Percentiles rank a stretch among this genome's conserved stretches.
phyloP scores from a whole-genome alignment of 805 yeast genomes.

The Saturnispora serradocipensis region DNA sequence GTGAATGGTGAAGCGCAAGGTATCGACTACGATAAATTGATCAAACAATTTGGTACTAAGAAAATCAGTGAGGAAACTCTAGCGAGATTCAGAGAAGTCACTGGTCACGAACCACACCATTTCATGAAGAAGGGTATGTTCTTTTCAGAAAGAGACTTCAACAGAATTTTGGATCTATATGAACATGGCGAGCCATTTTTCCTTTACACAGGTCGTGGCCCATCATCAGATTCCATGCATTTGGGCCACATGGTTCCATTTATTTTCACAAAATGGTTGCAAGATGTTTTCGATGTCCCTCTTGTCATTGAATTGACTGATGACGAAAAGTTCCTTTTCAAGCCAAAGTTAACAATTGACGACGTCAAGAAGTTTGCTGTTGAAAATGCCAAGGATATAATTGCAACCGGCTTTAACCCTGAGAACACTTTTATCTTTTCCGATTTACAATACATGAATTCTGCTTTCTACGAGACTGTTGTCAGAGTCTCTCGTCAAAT shows the following conservation, averaged over 20 bases:
- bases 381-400: conserved; percentile 86
- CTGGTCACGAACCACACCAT: conserved; percentile 89
- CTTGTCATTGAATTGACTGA: conserved; percentile 90
- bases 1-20: conserved; percentile 89
- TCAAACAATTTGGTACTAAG: conserved; percentile 79
- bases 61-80: conserved; percentile 62
- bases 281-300: conserved; percentile 95
- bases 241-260: conserved; percentile 97
- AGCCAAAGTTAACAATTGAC: conserved; percentile 77
- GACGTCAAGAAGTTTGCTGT: conserved; percentile 75
- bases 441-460: conserved; percentile 87
- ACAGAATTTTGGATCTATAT: conserved; percentile 71
- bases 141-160: conserved; percentile 82
- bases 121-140: conserved; percentile 85
- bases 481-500: conserved; percentile 89
- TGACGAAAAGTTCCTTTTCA: conserved; percentile 94
- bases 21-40: conserved; percentile 85
- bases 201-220: conserved; percentile 95
- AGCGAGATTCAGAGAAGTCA: conserved; percentile 63
- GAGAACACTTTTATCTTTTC: conserved; percentile 93
- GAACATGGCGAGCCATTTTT: conserved; percentile 95
- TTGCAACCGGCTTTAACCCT: conserved; percentile 89
- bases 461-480: conserved; percentile 88
- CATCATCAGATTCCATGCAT: conserved; percentile 89
- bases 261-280: conserved; percentile 93